Evolutionary conservation across 2,329 filamentous ascomycete species (phyloP), one percentile per base, ranked within the genome.

Genomic region (Hypoxylon sp.): DNA sequence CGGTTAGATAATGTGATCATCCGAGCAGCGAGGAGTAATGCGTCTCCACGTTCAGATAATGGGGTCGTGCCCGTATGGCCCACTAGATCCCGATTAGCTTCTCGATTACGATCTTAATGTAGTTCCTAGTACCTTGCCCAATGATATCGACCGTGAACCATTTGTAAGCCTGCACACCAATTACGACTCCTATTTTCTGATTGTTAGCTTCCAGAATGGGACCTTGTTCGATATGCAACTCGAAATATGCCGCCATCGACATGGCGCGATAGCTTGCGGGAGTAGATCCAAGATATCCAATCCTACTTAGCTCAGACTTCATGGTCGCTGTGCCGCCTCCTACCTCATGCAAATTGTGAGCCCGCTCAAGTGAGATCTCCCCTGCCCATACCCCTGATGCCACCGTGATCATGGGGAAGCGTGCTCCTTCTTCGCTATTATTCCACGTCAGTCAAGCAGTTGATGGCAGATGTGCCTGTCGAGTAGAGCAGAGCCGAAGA

Each of bases 221-320:
- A 3, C 50, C 50, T 11, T 53, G 50, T n/a, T 53, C 50, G 33
- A 53, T 53, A 26, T 53, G 50, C 6, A 53, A 22, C 26, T 53
- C 50, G 11, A 53, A 53, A 19, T 53, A 33, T 11, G 31, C 50
- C 17, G 50, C 33, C 10, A 53, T 19, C 4, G 17, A 33, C n/a
- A 37, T 53, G 11, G 33, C 19, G 14, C 31, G 50, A 14, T 53
- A 39, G 1, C 31, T 24, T 9, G 31, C 33, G 6, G 17, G 50
- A 4, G 50, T 39, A 8, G 50, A n/a, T n/a, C 33, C 50, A n/a
- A 53, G 50, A 35, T 53, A 53, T 9, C 50, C 50, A 14, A 53
- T 53, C 1, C 31, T 33, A 6, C 24, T 53, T 33, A 53, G 31
- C 14, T 53, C 50, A 22, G 17, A 24, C 10, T 14, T 35, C 31